A percentile compares a stretch with the other conserved stretches of the same genome.
Evolutionary conservation across 169 alveolate genomes (phyloP).

Genomic region (Amoebophrya sp.): DNA sequence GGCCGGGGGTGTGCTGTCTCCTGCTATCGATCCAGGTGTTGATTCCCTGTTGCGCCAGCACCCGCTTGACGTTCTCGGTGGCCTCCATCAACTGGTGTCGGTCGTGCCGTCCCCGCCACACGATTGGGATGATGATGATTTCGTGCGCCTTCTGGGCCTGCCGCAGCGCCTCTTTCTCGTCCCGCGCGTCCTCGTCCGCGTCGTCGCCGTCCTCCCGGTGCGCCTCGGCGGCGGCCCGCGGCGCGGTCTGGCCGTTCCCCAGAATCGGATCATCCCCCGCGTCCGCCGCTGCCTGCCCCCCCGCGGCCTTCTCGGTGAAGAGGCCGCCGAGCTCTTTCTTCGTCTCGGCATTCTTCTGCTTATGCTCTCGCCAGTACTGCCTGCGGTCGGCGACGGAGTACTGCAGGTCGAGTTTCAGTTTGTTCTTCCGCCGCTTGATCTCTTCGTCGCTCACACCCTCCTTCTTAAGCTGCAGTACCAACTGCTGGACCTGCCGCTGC

Average conservation of each 20-base stretch:
- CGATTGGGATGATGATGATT: background rate
- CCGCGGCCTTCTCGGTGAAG: background rate
- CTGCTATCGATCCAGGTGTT: background rate
- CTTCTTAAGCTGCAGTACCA: background rate
- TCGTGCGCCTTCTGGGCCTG: background rate
- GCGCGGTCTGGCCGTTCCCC: background rate
- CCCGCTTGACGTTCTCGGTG: background rate
- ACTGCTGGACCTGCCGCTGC: background rate
- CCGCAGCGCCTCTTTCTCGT: too few species aligned
- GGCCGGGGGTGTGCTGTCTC: conserved; percentile 7
- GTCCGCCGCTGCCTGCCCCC: background rate
- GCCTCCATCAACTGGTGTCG: background rate
- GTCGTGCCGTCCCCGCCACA: background rate
- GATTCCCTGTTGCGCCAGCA: background rate
- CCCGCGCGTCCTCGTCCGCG: background rate
- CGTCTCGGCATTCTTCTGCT: background rate
- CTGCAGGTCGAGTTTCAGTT: background rate
- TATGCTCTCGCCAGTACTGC: background rate
- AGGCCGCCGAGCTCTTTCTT: background rate
- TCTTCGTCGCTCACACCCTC: background rate
- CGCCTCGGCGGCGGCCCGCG: background rate
- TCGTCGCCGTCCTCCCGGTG: background rate
- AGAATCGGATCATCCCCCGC: background rate
- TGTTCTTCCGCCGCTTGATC: background rate
- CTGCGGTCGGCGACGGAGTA: background rate